These are phyloP conservation scores for Aureobasidium sp. DNA, from an alignment of 2,329 filamentous ascomycete genomes.

Conservation along the genomic window DNA sequence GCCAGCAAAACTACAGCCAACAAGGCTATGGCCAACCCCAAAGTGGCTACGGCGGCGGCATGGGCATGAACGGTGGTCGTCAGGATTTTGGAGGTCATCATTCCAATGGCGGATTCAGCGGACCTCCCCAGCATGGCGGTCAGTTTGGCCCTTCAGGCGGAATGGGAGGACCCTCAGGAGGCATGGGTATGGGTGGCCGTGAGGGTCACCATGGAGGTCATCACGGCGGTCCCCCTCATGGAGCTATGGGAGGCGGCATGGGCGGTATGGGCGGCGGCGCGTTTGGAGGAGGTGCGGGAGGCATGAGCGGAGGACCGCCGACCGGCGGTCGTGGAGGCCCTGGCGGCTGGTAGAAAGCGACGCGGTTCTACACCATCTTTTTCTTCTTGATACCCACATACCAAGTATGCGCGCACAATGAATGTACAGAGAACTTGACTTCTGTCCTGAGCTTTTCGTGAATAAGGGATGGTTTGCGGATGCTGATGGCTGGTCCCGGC, in stretches of 20 bases:
- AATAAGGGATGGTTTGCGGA: too few relatives aligned
- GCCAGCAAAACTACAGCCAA: background rate
- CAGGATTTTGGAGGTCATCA: conserved; percentile 4
- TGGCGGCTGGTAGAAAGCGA: background rate
- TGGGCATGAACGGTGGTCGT: background rate
- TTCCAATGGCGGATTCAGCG: background rate
- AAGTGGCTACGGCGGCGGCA: background rate
- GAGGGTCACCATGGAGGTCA: background rate
- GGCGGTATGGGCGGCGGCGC: background rate
- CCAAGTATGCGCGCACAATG: background rate
- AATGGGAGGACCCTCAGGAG: background rate
- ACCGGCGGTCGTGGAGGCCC: background rate
- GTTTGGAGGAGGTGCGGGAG: background rate
- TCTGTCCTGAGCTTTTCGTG: too few relatives aligned
- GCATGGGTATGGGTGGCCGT: background rate
- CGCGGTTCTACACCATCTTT: background rate
- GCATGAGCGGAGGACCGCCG: background rate
- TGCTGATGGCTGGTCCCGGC: too few relatives aligned
- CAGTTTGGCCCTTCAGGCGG: background rate
- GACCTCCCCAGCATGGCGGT: background rate
- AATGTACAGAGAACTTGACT: background rate
- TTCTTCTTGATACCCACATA: background rate
- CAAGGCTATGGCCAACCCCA: background rate
- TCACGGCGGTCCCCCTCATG: background rate
- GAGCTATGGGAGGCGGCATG: background rate